Evolutionary conservation across 345 rosid genomes (phyloP), one percentile per base, ranked within the genome.

Genomic region (Sonneratia caseolaris): DNA sequence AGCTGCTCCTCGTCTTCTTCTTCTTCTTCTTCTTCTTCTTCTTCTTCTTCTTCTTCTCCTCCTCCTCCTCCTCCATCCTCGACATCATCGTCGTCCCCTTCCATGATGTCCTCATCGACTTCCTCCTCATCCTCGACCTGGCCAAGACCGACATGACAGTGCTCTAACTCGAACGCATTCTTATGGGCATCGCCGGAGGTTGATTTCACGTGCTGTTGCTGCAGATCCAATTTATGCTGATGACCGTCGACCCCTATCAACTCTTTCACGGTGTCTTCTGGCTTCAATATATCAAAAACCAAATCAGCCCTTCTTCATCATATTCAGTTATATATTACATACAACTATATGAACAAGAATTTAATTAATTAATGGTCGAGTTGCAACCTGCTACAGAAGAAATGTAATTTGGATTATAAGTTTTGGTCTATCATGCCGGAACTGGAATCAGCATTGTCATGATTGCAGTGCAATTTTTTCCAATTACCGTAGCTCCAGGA

Each of bases 261-360:
- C 75, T 72, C 76, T 64, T 76, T 76, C 79, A 76, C 75, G 72
- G 74, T 76, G 79, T 72, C 79, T 76, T 76, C 79, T 76, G 76
- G 79, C 79, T 76, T 76, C 79, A 76, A 64, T 21, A 38, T 59
- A 61, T 57, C 69, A 72, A 76, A 68, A 48, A 40, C 27, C 42
- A 40, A 64, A 76, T 76, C 79, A 76, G 79, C 40, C 72, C 68
- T 72, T 72, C 68, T 72, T 72, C 27, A 3, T 61, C 47, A 18
- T 37, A 18, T 15, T 22, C 48, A 18, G 38, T 47, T 42, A 2
- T 47, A 13, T 47, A 13, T 47, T 13, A n/a, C 22, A 32, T 35
- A 19, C 32, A 45, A 47, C 22, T 45, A n/a, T 40, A 24, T 53
- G n/a, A 53, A 57, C 64, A 57, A n/a, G 0, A 57, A 22, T 6